Evolutionary conservation across 495 filamentous ascomycete genomes (phyloP), one percentile per base, ranked within the genome.

Genomic region (Filosporella fistucella): DNA sequence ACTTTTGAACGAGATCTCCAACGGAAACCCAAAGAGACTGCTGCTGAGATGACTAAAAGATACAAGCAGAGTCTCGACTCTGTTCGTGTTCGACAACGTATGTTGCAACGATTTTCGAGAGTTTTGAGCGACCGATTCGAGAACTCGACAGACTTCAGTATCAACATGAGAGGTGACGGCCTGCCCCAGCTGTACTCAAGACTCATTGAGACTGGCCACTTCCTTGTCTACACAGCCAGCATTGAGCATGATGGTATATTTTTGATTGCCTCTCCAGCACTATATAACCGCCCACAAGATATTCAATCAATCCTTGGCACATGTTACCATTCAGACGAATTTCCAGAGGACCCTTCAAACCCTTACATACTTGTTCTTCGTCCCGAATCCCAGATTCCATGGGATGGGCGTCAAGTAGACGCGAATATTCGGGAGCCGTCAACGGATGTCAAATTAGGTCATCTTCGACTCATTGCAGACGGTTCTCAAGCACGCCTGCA

Each of bases 1-100:
- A 88, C 90, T 40, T 98, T 97, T 56, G 91, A 97, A 58, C 83
- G 84, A 52, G 93, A 98, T 60, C 75, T 97, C 5, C 85, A 89
- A 52, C 74, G 82, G 39, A 80, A 83, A 48, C 82, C 85, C 8
- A 87, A 94, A 48, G 89, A 96, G 63, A 85, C 82, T 46, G 82
- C 83, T 17, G 68, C 76, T 9, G 93, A 97, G 44, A 95, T 96
- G 81, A 93, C 91, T 57, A 97, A 90, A 69, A 80, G 93, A 20
- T 97, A 96, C 71, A 97, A 94, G 68, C 86, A 89, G 54, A 86
- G 88, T 49, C 65, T 98, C 6, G 93, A 98, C 65, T 96, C 93
- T 2, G 94, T 96, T 11, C 88, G 93, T 36, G 91, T 96, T 45
- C 81, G 93, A 18, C 94, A 98, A 63, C 75, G 94, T 55, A 97